A percentile compares a stretch with the other conserved stretches of the same genome.
Conservation (phyloP, 768 basidiomycete species). For the Suillus discolor region DNA sequence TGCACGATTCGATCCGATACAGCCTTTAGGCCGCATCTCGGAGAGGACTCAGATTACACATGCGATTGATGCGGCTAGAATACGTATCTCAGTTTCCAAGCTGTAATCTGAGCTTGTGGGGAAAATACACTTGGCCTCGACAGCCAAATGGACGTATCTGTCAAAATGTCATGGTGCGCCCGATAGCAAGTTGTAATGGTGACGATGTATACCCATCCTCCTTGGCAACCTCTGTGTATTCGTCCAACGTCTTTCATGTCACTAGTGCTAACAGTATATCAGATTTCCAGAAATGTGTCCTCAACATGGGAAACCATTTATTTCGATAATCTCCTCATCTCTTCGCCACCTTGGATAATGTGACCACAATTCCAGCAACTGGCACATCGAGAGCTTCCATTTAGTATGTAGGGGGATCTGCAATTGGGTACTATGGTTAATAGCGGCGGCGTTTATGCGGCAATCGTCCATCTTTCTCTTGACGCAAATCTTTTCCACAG, state of each 20-base stretch:
- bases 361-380: not conserved
- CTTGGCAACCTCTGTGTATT: not conserved
- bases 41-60: not conserved
- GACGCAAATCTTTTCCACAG: slow-evolving; percentile 7
- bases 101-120: not conserved
- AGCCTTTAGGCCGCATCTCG: not conserved
- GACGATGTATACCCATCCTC: not conserved
- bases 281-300: not conserved
- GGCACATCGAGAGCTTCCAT: too few relatives aligned
- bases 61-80: not conserved
- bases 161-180: not conserved
- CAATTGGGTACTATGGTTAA: not conserved
- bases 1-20: not conserved
- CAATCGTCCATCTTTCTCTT: slow-evolving; percentile 1
- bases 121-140: not conserved
- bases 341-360: not conserved
- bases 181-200: not conserved
- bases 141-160: not conserved
- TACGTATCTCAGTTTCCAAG: not conserved
- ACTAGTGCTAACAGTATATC: not conserved
- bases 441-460: slow-evolving; percentile 31
- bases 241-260: not conserved
- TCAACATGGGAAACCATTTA: slow-evolving; percentile 6
- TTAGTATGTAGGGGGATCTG: not conserved
- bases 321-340: not conserved